phyloP scores from a whole-genome alignment of 1,284 basidiomycete genomes.

The Malassezia obtusa region DNA sequence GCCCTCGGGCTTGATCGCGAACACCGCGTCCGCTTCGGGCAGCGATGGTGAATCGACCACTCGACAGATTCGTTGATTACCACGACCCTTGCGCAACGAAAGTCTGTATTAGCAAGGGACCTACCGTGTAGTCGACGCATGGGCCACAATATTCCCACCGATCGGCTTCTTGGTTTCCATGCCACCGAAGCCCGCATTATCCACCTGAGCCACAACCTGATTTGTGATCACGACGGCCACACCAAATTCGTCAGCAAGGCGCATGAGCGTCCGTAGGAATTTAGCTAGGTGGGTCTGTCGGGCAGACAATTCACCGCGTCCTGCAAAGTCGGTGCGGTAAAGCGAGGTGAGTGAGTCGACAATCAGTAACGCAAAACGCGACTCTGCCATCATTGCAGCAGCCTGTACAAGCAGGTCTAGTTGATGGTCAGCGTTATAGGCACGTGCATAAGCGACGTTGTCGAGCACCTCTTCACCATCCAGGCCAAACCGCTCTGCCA shows the following conservation, averaged over 20 bases:
- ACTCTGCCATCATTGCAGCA: slow-evolving; percentile 60
- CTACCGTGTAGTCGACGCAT: slow-evolving; percentile 46
- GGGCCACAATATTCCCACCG: slow-evolving; percentile 49
- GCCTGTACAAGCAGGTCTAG: slow-evolving; percentile 79
- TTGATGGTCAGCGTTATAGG: slow-evolving; percentile 98
- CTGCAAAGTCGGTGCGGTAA: slow-evolving; percentile 91
- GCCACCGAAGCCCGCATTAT: slow-evolving; percentile 70
- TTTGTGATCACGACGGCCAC: slow-evolving; percentile 96
- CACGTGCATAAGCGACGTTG: slow-evolving; percentile 95
- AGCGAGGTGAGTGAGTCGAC: slow-evolving; percentile 94
- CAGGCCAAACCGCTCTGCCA: slow-evolving; percentile 87
- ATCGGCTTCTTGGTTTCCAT: slow-evolving; percentile 79
- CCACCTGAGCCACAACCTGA: slow-evolving; percentile 96
- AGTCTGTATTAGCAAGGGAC: slow-evolving; percentile 53
- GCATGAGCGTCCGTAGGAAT: slow-evolving; percentile 82
- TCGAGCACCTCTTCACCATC: slow-evolving; percentile 96
- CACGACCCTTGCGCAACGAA: slow-evolving; percentile 84
- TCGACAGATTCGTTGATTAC: slow-evolving; percentile 84
- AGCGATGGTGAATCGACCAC: slow-evolving; percentile 97
- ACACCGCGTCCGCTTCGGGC: slow-evolving; percentile 90
- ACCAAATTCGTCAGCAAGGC: slow-evolving; percentile 94
- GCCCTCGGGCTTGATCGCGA: slow-evolving; percentile 61
- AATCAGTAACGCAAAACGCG: slow-evolving; percentile 85
- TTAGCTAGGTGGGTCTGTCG: slow-evolving; percentile 95
- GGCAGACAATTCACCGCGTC: slow-evolving; percentile 87